Evolutionary conservation across 2,329 filamentous ascomycete genomes (phyloP).

Genomic region (Xylaria sp.): DNA sequence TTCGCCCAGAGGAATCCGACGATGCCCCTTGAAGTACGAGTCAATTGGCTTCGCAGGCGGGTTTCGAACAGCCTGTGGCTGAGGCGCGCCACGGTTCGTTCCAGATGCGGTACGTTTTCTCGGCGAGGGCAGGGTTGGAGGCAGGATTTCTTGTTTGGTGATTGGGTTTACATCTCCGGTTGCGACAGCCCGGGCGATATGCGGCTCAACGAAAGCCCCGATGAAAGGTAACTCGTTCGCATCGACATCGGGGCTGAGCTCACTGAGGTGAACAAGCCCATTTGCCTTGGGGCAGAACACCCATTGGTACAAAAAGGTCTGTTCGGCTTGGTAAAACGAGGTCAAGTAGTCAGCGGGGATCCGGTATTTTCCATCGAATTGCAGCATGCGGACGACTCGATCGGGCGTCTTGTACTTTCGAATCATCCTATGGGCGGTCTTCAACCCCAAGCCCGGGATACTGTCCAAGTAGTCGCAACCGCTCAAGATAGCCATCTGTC

Average conservation of each 20-base stretch:
- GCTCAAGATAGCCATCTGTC: constrained; percentile 93
- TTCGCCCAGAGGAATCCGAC: constrained; percentile 60
- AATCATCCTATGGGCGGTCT: constrained; percentile 89
- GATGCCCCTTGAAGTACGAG: constrained; percentile 55
- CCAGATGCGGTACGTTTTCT: constrained; percentile 42
- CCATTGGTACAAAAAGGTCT: constrained; percentile 92
- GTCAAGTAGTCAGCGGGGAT: constrained; percentile 82
- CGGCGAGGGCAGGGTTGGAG: constrained; percentile 45
- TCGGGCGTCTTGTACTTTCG: constrained; percentile 89
- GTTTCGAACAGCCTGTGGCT: constrained; percentile 29
- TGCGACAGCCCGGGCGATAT: constrained; percentile 74
- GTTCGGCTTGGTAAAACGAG: constrained; percentile 81
- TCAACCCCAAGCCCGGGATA: constrained; percentile 84
- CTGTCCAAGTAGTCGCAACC: constrained; percentile 94
- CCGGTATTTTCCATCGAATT: constrained; percentile 84
- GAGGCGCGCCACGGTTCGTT: constrained; percentile 18
- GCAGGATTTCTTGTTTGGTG: constrained; percentile 70
- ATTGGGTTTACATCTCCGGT: constrained; percentile 85
- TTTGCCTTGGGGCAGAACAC: constrained; percentile 81
- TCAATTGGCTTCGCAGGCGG: constrained; percentile 53
- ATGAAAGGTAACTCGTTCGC: constrained; percentile 79
- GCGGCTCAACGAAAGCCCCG: constrained; percentile 69
- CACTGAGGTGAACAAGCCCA: constrained; percentile 74
- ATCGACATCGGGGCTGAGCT: constrained; percentile 63
- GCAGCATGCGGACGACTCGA: constrained; percentile 76